Evolutionary conservation across 2,329 filamentous ascomycete genomes (phyloP).

Genomic region (Talaromyces rugulosus): DNA sequence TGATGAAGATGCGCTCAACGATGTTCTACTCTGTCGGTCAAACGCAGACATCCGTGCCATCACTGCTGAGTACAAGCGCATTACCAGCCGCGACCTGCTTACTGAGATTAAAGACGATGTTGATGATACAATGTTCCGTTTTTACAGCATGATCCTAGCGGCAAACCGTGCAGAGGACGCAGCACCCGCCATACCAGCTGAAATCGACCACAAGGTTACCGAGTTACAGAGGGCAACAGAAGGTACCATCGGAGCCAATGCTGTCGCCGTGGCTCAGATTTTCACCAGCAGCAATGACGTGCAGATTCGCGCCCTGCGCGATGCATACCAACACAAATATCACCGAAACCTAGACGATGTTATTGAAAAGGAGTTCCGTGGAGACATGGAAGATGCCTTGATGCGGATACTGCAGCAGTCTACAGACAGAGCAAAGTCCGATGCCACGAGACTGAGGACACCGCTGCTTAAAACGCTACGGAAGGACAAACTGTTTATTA

Average conservation of each 20-base stretch:
- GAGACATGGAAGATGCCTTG: constrained; percentile 86
- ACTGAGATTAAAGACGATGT: constrained; percentile 72
- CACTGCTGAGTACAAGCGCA: constrained; percentile 69
- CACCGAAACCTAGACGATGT: constrained; percentile 66
- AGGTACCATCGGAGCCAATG: constrained; percentile 51
- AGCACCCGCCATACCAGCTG: constrained; percentile 65
- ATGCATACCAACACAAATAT: constrained; percentile 71
- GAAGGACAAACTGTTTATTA: constrained; percentile 74
- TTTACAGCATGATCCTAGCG: constrained; percentile 77
- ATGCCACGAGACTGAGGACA: constrained; percentile 77
- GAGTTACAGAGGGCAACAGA: constrained; percentile 74
- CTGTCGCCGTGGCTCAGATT: constrained; percentile 64
- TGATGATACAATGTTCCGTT: constrained; percentile 76
- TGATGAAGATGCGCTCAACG: constrained; percentile 80
- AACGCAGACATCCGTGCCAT: constrained; percentile 89
- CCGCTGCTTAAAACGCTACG: constrained; percentile 84
- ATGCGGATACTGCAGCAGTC: constrained; percentile 72
- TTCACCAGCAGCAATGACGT: constrained; percentile 71
- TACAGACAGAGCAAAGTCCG: constrained; percentile 75
- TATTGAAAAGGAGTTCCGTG: constrained; percentile 77
- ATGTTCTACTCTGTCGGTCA: constrained; percentile 73
- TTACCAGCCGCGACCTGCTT: constrained; percentile 64
- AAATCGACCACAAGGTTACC: constrained; percentile 71
- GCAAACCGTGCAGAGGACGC: constrained; percentile 74
- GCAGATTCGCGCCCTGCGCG: constrained; percentile 76